These are phyloP conservation scores for Albugo laibachii DNA, from an alignment of 352 stramenopile genomes.

Conservation along the genomic window DNA sequence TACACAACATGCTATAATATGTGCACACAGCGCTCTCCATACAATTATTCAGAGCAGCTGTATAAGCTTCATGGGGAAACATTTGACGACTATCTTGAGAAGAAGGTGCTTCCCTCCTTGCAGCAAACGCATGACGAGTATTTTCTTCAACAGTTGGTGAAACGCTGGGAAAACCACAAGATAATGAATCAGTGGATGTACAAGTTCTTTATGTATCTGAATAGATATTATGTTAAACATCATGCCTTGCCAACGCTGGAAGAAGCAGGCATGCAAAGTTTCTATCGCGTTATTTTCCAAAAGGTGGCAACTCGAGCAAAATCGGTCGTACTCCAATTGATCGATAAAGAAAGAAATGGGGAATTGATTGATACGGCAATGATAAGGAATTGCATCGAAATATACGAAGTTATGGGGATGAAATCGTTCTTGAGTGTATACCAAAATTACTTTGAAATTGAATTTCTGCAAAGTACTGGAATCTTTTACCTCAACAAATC, in stretches of 20 bases:
- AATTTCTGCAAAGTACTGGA: conserved; percentile 84
- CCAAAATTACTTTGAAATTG: conserved; percentile 85
- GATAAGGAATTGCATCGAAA: conserved; percentile 92
- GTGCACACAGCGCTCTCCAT: conserved; percentile 97
- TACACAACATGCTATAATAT: conserved; percentile 97
- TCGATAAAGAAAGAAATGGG: conserved; percentile 95
- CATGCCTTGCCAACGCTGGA: conserved; percentile 91
- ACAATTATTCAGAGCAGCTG: conserved; percentile 98
- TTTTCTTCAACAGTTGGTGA: conserved; percentile 93
- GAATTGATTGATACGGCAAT: conserved; percentile 95
- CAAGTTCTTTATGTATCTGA: conserved; percentile 99
- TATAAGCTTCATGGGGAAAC: conserved; percentile 92
- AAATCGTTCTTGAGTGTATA: conserved; percentile 90
- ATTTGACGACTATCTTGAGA: conserved; percentile 72
- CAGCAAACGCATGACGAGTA: conserved; percentile 83
- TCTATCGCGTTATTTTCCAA: conserved; percentile 67
- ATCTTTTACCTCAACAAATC: conserved; percentile 93
- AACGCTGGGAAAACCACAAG: conserved; percentile 97
- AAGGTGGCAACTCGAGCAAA: conserved; percentile 69
- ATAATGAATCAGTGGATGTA: conserved; percentile 99
- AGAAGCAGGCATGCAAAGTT: conserved; percentile 76
- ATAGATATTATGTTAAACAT: conserved; percentile 95
- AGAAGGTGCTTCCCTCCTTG: conserved; percentile 80
- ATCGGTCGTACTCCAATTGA: conserved; percentile 87
- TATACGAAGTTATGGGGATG: conserved; percentile 98